Evolutionary conservation across 768 basidiomycete genomes (phyloP), one percentile per base, ranked within the genome.

Genomic region (Boletus rufocinnamomeus): DNA sequence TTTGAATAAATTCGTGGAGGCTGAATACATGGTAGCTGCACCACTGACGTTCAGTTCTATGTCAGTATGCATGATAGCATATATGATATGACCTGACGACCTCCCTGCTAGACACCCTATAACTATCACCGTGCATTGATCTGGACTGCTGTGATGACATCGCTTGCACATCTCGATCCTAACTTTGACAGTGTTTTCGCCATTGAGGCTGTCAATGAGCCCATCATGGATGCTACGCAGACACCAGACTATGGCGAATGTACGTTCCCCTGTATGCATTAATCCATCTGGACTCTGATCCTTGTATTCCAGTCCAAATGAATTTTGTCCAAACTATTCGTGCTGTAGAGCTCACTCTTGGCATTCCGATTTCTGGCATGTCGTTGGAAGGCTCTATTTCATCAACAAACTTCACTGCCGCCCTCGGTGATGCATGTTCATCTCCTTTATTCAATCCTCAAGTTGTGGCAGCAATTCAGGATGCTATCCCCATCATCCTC

Each of bases 91-190:
- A n/a, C 30, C 50, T 54, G 57, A 63, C 47, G 23, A 55, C 44
- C 2, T 47, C 41, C 59, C 25, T 38, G 19, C 41, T 21, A 66
- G 89, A 91, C 86, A 2, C 74, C 76, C 5, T 76, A 82, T 52
- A 93, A 93, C 69, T 93, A 89, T 61, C 81, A 84, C 58, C 86
- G 91, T 7, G 91, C 91, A 9, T 75, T 93, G 47, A 74, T 86
- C n/a, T 93, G 91, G 91, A 84, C 89, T 0, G 85, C 84, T 14
- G 87, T 92, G 21, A 91, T 92, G 86, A 87, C 91, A 1, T 72
- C 80, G 11, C 74, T 93, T 5, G 75, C 87, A 1, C 91, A 93
- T 63, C 72, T 88, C 35, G 86, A 91, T 66, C 79, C 89, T 6
- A 74, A 76, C 41, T 93, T 93, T 65, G 73, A 63, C 19, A 82